Evolutionary conservation across 352 stramenopile genomes (phyloP), one percentile per base, ranked within the genome.

Genomic region (Phytophthora crassamura): DNA sequence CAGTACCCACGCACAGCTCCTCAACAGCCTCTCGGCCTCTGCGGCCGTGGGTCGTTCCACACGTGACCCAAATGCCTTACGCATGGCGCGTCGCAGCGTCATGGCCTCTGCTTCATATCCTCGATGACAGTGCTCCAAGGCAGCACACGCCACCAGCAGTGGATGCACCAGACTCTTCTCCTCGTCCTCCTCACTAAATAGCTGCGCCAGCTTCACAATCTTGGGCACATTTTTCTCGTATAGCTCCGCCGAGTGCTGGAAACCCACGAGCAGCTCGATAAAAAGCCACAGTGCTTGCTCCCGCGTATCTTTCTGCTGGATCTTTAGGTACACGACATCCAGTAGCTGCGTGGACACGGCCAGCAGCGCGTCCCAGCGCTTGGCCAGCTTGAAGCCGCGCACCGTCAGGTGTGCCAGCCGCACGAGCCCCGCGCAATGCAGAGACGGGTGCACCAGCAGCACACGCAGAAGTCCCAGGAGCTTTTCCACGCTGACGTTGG

Each of bases 181-280:
- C 28, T 72, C 51, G 3, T 88, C 41, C 14, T 76, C 68, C 9
- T 49, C 67, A 56, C 69, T 56, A 7, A 90, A 72, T 30, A 82
- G 53, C 41, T 72, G 61, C 10, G 75, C 82, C 14, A 91, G 52
- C 16, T 67, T 54, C 11, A 77, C 56, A 20, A 96, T 46, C 63
- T 88, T 65, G 4, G 58, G 39, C 30, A 80, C 68, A 50, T 75
- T 80, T 43, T 59, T 67, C 50, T 73, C 52, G 50, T 86, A 89
- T 15, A 95, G 48, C 34, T 84, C 72, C 5, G 80, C 79, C 10
- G 79, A 80, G 67, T 95, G 88, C 74, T 96, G 88, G 57, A 80
- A 94, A 0, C 88, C 86, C 12, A 90, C 71, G 30, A 96, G 45
- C 14, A 94, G 71, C 67, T 89, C 70, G 42, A 67, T 55, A 57